phyloP scores from a whole-genome alignment of 352 stramenopile genomes.

The Phytophthora colocasiae region DNA sequence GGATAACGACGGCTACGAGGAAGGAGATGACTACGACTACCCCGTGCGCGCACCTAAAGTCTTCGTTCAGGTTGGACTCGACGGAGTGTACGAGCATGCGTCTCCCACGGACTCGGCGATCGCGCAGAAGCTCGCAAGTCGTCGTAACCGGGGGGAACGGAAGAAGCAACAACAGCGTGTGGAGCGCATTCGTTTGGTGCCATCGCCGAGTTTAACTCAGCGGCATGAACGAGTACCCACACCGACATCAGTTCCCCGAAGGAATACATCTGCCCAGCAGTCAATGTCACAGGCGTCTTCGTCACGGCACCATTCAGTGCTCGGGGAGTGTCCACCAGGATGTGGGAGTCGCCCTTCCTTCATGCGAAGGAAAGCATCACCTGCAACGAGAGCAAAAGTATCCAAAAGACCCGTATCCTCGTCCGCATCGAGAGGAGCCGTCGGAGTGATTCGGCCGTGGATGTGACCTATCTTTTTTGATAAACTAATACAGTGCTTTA shows the following conservation, averaged over 20 bases:
- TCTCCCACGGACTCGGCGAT: constrained; percentile 40
- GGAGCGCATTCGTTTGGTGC: constrained; percentile 58
- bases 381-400: constrained; percentile 16
- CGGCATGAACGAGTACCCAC: constrained; percentile 54
- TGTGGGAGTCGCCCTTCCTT: constrained; percentile 38
- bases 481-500: neutral
- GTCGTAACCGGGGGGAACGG: constrained; percentile 32
- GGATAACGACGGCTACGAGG: constrained; percentile 27
- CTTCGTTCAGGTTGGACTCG: constrained; percentile 53
- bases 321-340: constrained; percentile 32
- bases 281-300: constrained; percentile 7
- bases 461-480: constrained; percentile 31
- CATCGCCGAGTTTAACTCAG: constrained; percentile 52
- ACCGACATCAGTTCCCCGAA: constrained; percentile 22
- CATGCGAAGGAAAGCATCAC: constrained; percentile 25
- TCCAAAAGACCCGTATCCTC: constrained; percentile 17
- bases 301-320: constrained; percentile 1
- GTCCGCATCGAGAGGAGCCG: constrained; percentile 28
- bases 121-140: constrained; percentile 43
- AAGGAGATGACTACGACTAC: constrained; percentile 37
- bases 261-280: constrained; percentile 25
- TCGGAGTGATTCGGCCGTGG: constrained; percentile 38
- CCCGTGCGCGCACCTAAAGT: constrained; percentile 48
- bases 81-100: constrained; percentile 49
- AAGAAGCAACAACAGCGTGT: constrained; percentile 40